phyloP scores from a whole-genome alignment of 306 rosid species.

The Prunus salicina region DNA sequence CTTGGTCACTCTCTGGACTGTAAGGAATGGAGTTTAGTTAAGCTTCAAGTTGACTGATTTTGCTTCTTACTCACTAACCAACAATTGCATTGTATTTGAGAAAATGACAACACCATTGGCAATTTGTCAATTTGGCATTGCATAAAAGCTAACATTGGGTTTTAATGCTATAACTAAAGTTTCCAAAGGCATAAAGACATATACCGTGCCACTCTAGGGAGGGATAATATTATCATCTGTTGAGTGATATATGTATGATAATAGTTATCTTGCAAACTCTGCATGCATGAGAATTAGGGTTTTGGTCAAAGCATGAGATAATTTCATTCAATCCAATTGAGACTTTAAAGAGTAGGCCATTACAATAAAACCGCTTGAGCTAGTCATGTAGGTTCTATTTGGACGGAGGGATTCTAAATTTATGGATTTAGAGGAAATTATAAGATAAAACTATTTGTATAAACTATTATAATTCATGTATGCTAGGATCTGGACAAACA shows the following conservation, averaged over 20 bases:
- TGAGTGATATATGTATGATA: background rate
- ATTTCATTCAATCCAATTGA: too few relatives aligned
- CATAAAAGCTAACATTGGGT: background rate
- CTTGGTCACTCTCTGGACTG: background rate
- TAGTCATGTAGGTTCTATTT: too few relatives aligned
- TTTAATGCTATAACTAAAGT: background rate
- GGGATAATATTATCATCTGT: background rate
- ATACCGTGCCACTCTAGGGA: background rate
- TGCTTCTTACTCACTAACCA: background rate
- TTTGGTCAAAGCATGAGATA: too few relatives aligned
- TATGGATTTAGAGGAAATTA: too few relatives aligned
- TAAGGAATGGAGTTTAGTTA: slow-evolving; percentile 8
- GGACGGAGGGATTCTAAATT: too few relatives aligned
- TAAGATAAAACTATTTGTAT: too few relatives aligned
- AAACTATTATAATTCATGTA: too few relatives aligned
- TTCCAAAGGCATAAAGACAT: background rate
- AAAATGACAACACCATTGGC: background rate
- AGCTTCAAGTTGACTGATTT: slow-evolving; percentile 14
- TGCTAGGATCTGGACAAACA: too few relatives aligned
- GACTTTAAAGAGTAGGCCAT: too few relatives aligned
- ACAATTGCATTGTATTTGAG: background rate
- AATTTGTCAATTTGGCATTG: background rate
- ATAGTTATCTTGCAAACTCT: too few relatives aligned
- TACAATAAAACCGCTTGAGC: too few relatives aligned
- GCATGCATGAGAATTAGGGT: too few relatives aligned